Percentiles rank a stretch among this genome's conserved stretches.
Conservation (phyloP, 2,329 filamentous ascomycete genomes). For the Laburnicola sp. region DNA sequence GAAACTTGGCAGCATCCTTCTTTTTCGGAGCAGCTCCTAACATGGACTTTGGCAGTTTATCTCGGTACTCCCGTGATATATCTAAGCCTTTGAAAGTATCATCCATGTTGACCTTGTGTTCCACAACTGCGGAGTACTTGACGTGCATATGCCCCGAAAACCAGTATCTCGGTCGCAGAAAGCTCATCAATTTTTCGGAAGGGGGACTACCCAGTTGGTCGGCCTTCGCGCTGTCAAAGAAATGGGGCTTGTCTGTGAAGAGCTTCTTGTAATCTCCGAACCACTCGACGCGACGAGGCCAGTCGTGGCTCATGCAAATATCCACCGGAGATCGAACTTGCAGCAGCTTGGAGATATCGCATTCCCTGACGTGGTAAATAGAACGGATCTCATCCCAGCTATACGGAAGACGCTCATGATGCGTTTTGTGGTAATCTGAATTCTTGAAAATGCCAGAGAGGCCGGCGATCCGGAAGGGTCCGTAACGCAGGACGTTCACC, state of each 20-base stretch:
- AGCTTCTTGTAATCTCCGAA: constrained; percentile 10
- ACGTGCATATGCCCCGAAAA: constrained; percentile 11
- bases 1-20: constrained; percentile 1
- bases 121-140: constrained; percentile 6
- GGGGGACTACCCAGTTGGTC: constrained; percentile 7
- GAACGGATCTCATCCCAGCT: constrained; percentile 5
- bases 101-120: constrained; percentile 6
- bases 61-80: too few species aligned
- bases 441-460: constrained; percentile 7
- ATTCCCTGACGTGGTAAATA: constrained; percentile 9
- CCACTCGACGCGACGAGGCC: constrained; percentile 10
- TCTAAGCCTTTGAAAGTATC: constrained; percentile 7
- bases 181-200: constrained; percentile 5
- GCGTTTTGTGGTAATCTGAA: constrained; percentile 7
- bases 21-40: constrained; percentile 3
- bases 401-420: constrained; percentile 7
- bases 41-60: constrained; percentile 6
- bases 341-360: constrained; percentile 8
- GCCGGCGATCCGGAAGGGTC: constrained; percentile 8
- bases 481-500: constrained; percentile 7
- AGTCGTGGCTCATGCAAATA: constrained; percentile 10
- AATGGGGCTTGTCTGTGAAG: constrained; percentile 1
- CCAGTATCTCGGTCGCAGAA: constrained; percentile 9
- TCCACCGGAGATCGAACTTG: constrained; percentile 6
- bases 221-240: constrained; percentile 9